These are phyloP conservation scores for Lycium barbarum DNA, from an alignment of 257 asterid genomes.

Conservation along the genomic window DNA sequence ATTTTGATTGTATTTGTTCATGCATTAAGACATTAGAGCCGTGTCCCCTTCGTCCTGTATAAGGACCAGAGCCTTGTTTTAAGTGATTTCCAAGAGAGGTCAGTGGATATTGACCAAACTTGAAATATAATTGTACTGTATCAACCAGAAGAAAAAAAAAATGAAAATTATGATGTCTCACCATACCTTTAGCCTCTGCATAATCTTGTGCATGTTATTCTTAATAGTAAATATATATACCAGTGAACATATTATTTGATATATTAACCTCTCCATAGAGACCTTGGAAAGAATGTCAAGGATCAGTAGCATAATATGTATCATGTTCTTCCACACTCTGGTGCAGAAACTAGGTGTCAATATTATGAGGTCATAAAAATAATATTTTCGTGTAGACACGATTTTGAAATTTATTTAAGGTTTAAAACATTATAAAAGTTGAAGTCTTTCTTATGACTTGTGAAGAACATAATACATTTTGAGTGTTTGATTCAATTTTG, in stretches of 20 bases:
- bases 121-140: neutral
- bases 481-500: too few relatives aligned
- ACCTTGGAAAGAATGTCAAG: neutral
- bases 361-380: too few relatives aligned
- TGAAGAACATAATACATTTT: too few relatives aligned
- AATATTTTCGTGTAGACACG: too few relatives aligned
- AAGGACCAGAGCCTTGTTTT: neutral
- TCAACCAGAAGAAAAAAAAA: neutral
- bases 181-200: neutral
- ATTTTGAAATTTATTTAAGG: too few relatives aligned
- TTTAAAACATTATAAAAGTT: too few relatives aligned
- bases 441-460: too few relatives aligned
- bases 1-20: neutral
- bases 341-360: slow-evolving; percentile 18
- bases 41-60: slow-evolving; percentile 1
- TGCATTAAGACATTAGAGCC: neutral
- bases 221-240: neutral
- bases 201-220: neutral
- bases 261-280: neutral
- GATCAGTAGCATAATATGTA: slow-evolving; percentile 1
- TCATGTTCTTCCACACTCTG: slow-evolving; percentile 18
- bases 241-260: neutral
- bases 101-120: neutral
- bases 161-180: neutral
- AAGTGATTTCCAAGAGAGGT: neutral